Conservation (phyloP, 345 rosid species). For the Rhodamnia rubescens region DNA sequence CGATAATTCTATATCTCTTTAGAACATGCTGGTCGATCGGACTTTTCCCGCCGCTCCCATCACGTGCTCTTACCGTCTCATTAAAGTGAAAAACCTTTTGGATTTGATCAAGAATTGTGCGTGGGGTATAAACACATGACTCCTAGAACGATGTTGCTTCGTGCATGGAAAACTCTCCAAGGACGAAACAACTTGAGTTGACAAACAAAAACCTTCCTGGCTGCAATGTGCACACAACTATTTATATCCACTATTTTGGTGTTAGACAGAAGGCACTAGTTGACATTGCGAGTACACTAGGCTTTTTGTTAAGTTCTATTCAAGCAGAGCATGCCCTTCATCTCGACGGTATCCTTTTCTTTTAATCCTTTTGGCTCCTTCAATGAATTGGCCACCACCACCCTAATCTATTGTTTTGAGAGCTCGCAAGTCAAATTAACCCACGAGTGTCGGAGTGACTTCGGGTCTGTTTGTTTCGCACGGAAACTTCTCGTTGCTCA, state of each 20-base stretch:
- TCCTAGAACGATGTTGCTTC: neutral
- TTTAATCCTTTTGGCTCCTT: neutral
- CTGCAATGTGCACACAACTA: neutral
- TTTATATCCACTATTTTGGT: neutral
- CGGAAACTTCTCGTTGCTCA: too few species aligned
- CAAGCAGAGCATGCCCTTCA: neutral
- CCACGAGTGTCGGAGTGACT: too few species aligned
- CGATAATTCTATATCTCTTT: neutral
- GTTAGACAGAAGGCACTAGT: neutral
- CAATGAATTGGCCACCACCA: neutral
- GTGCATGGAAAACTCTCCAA: neutral
- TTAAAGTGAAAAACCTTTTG: neutral
- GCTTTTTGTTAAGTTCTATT: neutral
- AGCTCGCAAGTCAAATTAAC: too few species aligned
- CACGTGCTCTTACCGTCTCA: neutral
- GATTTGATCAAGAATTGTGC: neutral
- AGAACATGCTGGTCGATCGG: fast-evolving
- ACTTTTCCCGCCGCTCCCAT: too few species aligned
- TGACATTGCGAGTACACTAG: neutral
- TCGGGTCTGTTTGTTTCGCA: too few species aligned
- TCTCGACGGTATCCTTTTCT: neutral
- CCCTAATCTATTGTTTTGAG: too few species aligned
- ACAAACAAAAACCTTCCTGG: neutral
- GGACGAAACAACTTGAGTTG: neutral
- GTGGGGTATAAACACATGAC: neutral